A percentile compares a stretch with the other conserved stretches of the same genome.
phyloP scores from a whole-genome alignment of 1,139 yeast species.

The Ogataea hybrid region DNA sequence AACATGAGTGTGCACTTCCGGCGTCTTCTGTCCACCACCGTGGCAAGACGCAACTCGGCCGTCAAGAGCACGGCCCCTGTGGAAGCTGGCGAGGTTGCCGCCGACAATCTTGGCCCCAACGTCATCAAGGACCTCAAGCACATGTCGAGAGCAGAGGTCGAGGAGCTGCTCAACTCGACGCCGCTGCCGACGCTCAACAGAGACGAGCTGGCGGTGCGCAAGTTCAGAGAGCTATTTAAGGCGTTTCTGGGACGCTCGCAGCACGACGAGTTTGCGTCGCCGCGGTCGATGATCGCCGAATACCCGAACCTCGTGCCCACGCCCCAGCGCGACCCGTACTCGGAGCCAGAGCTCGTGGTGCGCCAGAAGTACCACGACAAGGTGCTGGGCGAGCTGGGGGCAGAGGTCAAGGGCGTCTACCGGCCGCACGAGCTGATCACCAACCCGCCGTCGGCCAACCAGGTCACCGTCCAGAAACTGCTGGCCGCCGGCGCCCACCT shows the following conservation, averaged over 20 bases:
- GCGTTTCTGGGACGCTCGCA: constrained; percentile 26
- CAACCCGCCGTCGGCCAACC: constrained; percentile 54
- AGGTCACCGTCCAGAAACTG: constrained; percentile 64
- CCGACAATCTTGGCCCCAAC: constrained; percentile 8
- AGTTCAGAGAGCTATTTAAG: constrained; percentile 27
- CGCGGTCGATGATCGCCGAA: constrained; percentile 26
- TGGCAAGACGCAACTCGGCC: constrained; percentile 4
- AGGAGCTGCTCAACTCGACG: constrained; percentile 21
- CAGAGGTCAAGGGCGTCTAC: constrained; percentile 61
- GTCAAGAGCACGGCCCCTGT: not conserved
- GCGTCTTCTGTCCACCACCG: constrained; percentile 5
- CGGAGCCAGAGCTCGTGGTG: constrained; percentile 71
- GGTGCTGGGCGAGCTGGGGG: constrained; percentile 57
- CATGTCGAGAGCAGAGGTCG: constrained; percentile 26
- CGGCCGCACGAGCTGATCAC: constrained; percentile 66
- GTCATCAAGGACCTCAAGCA: constrained; percentile 19
- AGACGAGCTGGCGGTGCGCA: constrained; percentile 26
- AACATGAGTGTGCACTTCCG: constrained; percentile 8
- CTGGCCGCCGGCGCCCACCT: constrained; percentile 93
- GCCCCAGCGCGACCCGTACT: constrained; percentile 48
- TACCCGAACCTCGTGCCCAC: constrained; percentile 40
- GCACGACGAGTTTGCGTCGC: constrained; percentile 19
- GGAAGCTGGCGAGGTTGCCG: not conserved
- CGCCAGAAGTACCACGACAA: constrained; percentile 64
- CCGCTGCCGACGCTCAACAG: constrained; percentile 30